These are phyloP conservation scores for Herpotrichia juniperi DNA, from an alignment of 2,329 filamentous ascomycete genomes.

Conservation along the genomic window DNA sequence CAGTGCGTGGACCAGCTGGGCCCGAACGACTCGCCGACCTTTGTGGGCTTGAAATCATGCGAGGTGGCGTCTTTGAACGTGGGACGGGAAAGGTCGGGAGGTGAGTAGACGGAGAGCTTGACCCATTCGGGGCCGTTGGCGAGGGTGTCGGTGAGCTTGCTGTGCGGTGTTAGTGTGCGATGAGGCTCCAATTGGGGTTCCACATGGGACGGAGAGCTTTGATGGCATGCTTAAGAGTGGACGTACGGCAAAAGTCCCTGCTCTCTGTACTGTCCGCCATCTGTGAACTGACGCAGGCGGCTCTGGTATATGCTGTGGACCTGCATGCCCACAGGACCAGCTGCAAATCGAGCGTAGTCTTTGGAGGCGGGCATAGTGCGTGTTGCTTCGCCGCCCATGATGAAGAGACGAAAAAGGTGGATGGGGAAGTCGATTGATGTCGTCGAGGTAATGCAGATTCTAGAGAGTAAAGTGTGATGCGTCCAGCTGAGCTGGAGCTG, in stretches of 20 bases:
- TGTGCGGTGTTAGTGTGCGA: constrained; percentile 38
- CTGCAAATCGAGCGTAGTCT: constrained; percentile 42
- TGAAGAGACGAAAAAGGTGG: constrained; percentile 5
- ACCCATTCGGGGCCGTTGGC: constrained; percentile 75
- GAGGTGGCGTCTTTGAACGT: constrained; percentile 82
- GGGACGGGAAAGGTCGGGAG: constrained; percentile 78
- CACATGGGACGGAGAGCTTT: background rate
- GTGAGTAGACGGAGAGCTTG: constrained; percentile 84
- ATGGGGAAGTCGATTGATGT: constrained; percentile 2
- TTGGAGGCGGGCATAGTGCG: constrained; percentile 32
- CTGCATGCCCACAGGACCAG: constrained; percentile 48
- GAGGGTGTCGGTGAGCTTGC: constrained; percentile 74
- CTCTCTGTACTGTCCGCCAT: constrained; percentile 71
- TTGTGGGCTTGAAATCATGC: constrained; percentile 77
- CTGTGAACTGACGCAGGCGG: constrained; percentile 81
- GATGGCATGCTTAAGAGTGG: background rate
- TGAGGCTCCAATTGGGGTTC: background rate
- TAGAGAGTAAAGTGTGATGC: constrained; percentile 11
- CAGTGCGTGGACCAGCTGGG: constrained; percentile 98
- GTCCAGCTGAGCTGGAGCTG: constrained; percentile 10
- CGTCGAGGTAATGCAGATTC: constrained; percentile 10
- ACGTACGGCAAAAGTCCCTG: constrained; percentile 75
- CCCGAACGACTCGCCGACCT: constrained; percentile 80
- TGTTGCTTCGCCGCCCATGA: constrained; percentile 45
- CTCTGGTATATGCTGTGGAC: constrained; percentile 86